phyloP scores from a whole-genome alignment of 2,329 filamentous ascomycete genomes.

The Xylariaceae sp. region DNA sequence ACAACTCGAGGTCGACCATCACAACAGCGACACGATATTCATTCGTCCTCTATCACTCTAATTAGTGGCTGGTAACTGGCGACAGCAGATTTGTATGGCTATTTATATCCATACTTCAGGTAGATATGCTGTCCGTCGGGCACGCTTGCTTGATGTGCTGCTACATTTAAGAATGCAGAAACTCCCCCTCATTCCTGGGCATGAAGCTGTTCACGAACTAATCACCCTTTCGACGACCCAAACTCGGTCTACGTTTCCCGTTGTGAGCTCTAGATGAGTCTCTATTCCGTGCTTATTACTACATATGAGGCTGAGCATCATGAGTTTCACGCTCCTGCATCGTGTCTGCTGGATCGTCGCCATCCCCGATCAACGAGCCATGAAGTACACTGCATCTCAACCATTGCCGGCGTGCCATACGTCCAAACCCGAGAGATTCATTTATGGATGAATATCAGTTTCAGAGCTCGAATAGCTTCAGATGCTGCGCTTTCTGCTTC shows the following conservation, averaged over 20 bases:
- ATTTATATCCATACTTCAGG: conserved; percentile 15
- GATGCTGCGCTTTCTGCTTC: conserved; percentile 20
- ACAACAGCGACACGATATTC: too few species aligned
- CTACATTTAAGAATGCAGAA: background rate
- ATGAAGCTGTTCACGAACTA: too few species aligned
- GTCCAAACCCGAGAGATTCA: conserved; percentile 27
- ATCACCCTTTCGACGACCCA: too few species aligned
- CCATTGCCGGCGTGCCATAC: conserved; percentile 25
- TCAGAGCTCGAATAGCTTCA: conserved; percentile 23
- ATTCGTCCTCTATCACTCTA: too few species aligned
- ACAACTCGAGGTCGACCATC: too few species aligned
- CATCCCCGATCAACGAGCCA: conserved; percentile 13
- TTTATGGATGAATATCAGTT: conserved; percentile 21
- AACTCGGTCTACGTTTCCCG: too few species aligned
- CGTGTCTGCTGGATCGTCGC: conserved; percentile 15
- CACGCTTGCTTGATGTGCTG: background rate
- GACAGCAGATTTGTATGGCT: conserved; percentile 12
- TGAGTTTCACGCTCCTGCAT: conserved; percentile 13
- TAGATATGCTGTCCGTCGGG: background rate
- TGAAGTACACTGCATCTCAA: conserved; percentile 14
- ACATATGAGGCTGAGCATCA: conserved; percentile 4
- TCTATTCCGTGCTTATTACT: background rate
- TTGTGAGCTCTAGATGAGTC: background rate
- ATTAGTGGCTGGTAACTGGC: too few species aligned
- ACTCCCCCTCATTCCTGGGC: too few species aligned